Evolutionary conservation across 2,329 filamentous ascomycete genomes (phyloP).

Genomic region (Sporothrix schenckii): DNA sequence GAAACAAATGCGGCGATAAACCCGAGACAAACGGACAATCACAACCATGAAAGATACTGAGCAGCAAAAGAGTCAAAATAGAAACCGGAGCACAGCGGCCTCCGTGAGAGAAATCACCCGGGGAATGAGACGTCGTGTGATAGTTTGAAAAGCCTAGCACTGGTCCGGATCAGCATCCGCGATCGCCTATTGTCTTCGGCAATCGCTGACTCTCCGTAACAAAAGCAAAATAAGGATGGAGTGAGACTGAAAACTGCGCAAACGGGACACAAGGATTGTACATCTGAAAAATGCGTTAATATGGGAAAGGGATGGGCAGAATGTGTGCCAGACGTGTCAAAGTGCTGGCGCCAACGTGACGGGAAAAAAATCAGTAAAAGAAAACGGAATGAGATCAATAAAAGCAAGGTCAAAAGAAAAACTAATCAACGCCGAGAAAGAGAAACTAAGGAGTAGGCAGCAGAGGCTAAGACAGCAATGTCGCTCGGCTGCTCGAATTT

Average conservation of each 20-base stretch:
- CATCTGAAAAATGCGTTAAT: not conserved
- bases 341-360: too few species aligned
- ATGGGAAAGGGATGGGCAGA: not conserved
- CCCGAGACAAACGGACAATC: not conserved
- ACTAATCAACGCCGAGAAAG: not conserved
- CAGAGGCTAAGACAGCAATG: not conserved
- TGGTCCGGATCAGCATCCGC: slow-evolving; percentile 3
- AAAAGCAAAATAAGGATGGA: not conserved
- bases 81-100: not conserved
- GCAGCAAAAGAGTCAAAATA: not conserved
- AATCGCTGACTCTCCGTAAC: not conserved
- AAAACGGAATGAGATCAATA: not conserved
- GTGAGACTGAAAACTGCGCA: slow-evolving; percentile 25
- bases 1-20: not conserved
- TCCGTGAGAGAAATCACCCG: not conserved
- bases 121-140: slow-evolving; percentile 5
- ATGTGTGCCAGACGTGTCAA: not conserved
- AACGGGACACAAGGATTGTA: not conserved
- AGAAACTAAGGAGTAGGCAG: not conserved
- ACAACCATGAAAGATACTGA: not conserved
- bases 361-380: not conserved
- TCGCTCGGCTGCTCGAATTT: not conserved
- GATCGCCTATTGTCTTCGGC: slow-evolving; percentile 10
- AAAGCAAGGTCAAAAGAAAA: not conserved
- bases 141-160: not conserved